Evolutionary conservation across 768 basidiomycete genomes (phyloP), one percentile per base, ranked within the genome.

Genomic region (Russula ochroleuca): DNA sequence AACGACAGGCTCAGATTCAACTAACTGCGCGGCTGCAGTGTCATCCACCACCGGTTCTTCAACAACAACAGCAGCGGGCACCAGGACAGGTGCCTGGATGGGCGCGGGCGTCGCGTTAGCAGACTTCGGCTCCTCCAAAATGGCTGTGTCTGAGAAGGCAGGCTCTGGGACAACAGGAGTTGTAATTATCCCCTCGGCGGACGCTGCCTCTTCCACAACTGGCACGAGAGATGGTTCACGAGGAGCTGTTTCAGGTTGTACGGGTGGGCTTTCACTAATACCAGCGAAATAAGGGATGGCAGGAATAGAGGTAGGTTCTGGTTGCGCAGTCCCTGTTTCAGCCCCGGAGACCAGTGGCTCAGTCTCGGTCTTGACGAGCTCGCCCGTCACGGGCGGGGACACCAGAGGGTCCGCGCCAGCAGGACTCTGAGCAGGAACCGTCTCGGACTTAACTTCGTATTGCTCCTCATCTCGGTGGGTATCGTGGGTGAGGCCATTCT

Each of bases 351-450:
- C 28, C 31, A 56, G 33, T 13, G 15, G n/a, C 59, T 65, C 23
- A 64, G 21, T 21, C 31, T 55, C 71, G 38, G 70, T 28, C 14
- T 69, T 68, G 14, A 67, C 71, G 28, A 72, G 69, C 63, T 75
- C 73, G 55, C 73, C 75, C 21, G 72, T 71, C 57, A 65, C 73
- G 33, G 75, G 68, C 7, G 74, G 72, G 10, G 72, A 69, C 17
- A 62, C 58, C 17, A 67, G 66, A 17, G 52, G 47, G 9, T 55
- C n/a, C 11, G 14, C n/a, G 41, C 25, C 62, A 28, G 38, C 43
- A 2, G 55, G 50, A 25, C 31, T 33, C 19, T 41, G 41, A 38
- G 43, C 14, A 25, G 43, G 28, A 47, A 41, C 25, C 25, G 45
- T 40, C 48, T 61, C 47, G 14, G 41, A 38, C 6, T 52, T 50